Conservation (phyloP, 2,329 filamentous ascomycete species). For the Colletotrichum scovillei region DNA sequence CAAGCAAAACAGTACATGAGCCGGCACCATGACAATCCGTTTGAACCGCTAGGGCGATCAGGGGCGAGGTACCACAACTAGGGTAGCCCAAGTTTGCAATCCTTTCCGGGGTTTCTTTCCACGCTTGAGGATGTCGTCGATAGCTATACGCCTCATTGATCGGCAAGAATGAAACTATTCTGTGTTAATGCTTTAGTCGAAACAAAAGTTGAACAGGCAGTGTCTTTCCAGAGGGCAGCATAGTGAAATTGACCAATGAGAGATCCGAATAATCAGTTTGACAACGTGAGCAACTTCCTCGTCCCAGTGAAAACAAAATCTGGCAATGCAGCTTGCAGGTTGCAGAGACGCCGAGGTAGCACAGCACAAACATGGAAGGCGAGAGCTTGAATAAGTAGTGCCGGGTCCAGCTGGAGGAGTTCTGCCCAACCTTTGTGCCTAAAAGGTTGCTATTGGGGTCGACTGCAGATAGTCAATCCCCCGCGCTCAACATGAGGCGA, state of each 20-base stretch:
- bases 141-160: not conserved
- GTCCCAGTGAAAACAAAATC: not conserved
- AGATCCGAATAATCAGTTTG: not conserved
- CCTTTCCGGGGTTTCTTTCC: not conserved
- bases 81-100: not conserved
- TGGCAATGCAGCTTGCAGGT: not conserved
- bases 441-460: not conserved
- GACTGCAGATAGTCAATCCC: not conserved
- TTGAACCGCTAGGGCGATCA: slow-evolving; percentile 28
- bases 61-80: slow-evolving; percentile 6
- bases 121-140: not conserved
- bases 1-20: slow-evolving; percentile 22
- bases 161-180: not conserved
- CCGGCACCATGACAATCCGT: slow-evolving; percentile 29
- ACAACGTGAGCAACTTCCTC: not conserved
- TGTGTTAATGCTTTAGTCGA: not conserved
- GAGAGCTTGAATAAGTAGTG: slow-evolving; percentile 14
- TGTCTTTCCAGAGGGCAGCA: not conserved
- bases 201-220: not conserved
- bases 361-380: not conserved
- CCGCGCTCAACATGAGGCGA: slow-evolving; percentile 24
- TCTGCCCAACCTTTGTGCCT: not conserved
- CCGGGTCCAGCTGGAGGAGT: not conserved
- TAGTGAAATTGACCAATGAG: not conserved
- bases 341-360: not conserved